Evolutionary conservation across 441 rosid genomes (phyloP).

Genomic region (Hura crepitans): DNA sequence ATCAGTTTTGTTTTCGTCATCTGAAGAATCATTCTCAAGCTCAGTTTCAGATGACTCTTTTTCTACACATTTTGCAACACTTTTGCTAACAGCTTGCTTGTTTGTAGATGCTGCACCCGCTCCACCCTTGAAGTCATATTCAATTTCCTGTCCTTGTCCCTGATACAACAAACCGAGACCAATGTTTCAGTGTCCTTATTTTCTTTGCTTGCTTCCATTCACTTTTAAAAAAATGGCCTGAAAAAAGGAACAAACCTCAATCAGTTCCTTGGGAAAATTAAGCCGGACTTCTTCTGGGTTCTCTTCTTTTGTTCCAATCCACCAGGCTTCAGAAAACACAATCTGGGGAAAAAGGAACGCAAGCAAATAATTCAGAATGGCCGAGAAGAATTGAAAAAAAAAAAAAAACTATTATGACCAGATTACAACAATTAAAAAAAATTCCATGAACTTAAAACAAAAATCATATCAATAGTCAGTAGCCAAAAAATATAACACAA

Average conservation of each 20-base stretch:
- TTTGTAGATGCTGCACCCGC: conserved; percentile 53
- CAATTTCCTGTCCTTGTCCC: conserved; percentile 44
- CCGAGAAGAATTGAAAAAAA: not conserved
- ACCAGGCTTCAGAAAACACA: conserved; percentile 92
- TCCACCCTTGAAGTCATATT: conserved; percentile 70
- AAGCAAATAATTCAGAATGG: not conserved
- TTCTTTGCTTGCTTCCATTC: not conserved
- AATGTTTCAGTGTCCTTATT: not conserved
- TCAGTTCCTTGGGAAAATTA: conserved; percentile 68
- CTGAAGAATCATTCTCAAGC: conserved; percentile 45
- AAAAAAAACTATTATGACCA: not conserved
- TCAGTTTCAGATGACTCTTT: conserved; percentile 46
- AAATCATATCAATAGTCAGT: not conserved
- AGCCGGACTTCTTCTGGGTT: conserved; percentile 76
- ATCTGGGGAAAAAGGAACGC: conserved; percentile 39
- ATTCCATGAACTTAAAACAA: not conserved
- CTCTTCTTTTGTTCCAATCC: conserved; percentile 90
- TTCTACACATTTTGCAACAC: conserved; percentile 39
- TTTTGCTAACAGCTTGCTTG: conserved; percentile 30
- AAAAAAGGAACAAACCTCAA: conserved; percentile 46
- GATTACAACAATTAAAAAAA: not conserved
- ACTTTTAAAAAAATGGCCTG: no score
- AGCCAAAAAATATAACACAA: not conserved
- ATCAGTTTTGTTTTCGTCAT: conserved; percentile 37
- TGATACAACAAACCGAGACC: conserved; percentile 23